phyloP scores from a whole-genome alignment of 371 early-diverging fungal genomes.

The Lichtheimia ornata region DNA sequence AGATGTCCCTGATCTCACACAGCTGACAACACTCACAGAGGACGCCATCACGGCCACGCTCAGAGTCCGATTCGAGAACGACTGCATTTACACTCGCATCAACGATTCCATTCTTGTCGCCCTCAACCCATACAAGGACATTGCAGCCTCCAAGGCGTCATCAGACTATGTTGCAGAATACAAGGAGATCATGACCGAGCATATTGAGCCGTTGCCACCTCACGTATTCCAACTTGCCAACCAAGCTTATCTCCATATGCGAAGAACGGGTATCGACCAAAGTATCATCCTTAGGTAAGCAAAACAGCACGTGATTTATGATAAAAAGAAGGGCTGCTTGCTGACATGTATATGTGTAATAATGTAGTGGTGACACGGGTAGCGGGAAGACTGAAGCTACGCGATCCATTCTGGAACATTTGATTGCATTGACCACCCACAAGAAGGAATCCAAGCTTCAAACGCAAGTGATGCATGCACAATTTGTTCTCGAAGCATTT shows the following conservation, averaged over 20 bases:
- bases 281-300: constrained; percentile 69
- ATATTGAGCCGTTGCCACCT: constrained; percentile 57
- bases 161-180: constrained; percentile 78
- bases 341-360: neutral
- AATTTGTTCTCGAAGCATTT: constrained; percentile 83
- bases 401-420: constrained; percentile 62
- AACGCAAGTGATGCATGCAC: constrained; percentile 70
- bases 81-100: constrained; percentile 64
- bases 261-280: constrained; percentile 82
- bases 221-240: constrained; percentile 85
- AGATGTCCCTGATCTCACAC: constrained; percentile 29
- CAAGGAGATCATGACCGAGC: constrained; percentile 54
- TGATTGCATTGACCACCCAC: constrained; percentile 72
- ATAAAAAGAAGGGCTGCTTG: too few species aligned
- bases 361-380: constrained; percentile 92
- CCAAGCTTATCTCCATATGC: constrained; percentile 79
- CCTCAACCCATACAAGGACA: constrained; percentile 53
- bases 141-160: constrained; percentile 46
- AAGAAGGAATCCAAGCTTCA: constrained; percentile 85
- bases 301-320: neutral
- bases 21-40: constrained; percentile 25
- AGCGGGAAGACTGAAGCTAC: constrained; percentile 85
- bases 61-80: constrained; percentile 54
- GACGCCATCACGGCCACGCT: constrained; percentile 54
- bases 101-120: constrained; percentile 57